A percentile compares a stretch with the other conserved stretches of the same genome.
Evolutionary conservation across 1,139 yeast species (phyloP).

Genomic region (Blastobotrys arbuscula): DNA sequence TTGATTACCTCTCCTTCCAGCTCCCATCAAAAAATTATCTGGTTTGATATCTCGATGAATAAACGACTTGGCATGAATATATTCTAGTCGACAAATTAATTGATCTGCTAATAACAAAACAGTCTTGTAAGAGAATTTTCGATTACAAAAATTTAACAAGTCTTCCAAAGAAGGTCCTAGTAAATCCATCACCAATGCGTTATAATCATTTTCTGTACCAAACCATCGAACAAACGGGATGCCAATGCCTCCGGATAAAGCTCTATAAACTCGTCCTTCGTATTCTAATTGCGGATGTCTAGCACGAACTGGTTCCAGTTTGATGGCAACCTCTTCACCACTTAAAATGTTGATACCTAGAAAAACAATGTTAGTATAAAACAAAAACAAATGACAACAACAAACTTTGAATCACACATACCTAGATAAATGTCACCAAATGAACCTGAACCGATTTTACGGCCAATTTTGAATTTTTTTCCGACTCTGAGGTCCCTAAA

Average conservation of each 20-base stretch:
- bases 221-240: constrained; percentile 97
- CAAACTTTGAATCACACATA: constrained; percentile 18
- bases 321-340: constrained; percentile 97
- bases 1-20: constrained; percentile 90
- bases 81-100: constrained; percentile 88
- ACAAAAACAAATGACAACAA: neutral
- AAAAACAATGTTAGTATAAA: neutral
- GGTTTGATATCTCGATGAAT: constrained; percentile 89
- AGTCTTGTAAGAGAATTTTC: constrained; percentile 90
- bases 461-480: constrained; percentile 88
- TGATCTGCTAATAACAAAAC: constrained; percentile 92
- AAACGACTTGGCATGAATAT: constrained; percentile 91
- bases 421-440: constrained; percentile 95
- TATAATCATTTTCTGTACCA: constrained; percentile 94
- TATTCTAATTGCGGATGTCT: constrained; percentile 96
- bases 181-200: constrained; percentile 94
- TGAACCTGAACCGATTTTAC: constrained; percentile 96
- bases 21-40: constrained; percentile 94
- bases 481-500: constrained; percentile 42
- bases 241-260: constrained; percentile 94
- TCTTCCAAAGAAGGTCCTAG: constrained; percentile 96
- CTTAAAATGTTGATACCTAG: constrained; percentile 76
- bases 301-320: constrained; percentile 82
- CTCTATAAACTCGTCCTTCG: constrained; percentile 92
- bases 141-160: constrained; percentile 88